These are phyloP conservation scores for Mortierella polycephala DNA, from an alignment of 371 early-diverging fungal species.

Conservation along the genomic window DNA sequence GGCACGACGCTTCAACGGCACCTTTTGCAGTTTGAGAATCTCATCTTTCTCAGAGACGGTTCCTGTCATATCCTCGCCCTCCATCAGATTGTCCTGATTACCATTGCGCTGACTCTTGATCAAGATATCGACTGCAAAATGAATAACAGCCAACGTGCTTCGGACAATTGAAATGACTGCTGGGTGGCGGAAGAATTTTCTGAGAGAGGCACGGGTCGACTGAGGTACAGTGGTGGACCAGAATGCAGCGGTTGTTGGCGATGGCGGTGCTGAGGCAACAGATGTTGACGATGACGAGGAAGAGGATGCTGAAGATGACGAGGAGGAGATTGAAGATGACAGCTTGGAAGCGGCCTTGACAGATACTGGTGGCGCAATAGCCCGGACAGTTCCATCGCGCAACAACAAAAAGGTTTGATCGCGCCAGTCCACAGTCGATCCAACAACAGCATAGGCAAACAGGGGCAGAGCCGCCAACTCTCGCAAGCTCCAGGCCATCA, in stretches of 20 bases:
- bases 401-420: constrained; percentile 68
- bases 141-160: constrained; percentile 44
- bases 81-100: constrained; percentile 23
- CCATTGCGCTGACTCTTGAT: constrained; percentile 57
- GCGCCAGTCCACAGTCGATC: constrained; percentile 89
- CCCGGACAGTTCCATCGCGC: constrained; percentile 68
- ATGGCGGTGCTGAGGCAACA: constrained; percentile 18
- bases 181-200: constrained; percentile 51
- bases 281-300: constrained; percentile 18
- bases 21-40: constrained; percentile 24
- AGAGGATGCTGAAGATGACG: constrained; percentile 1
- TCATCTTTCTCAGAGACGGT: constrained; percentile 21
- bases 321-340: constrained; percentile 2
- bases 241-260: constrained; percentile 38
- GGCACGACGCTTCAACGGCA: constrained; percentile 22
- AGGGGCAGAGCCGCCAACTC: constrained; percentile 88
- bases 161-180: constrained; percentile 42
- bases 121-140: constrained; percentile 53
- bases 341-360: constrained; percentile 22
- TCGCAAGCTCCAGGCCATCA: constrained; percentile 77
- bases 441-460: constrained; percentile 82
- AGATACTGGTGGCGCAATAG: constrained; percentile 13
- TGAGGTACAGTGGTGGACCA: constrained; percentile 50
- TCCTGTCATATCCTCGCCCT: constrained; percentile 1
- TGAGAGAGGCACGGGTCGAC: constrained; percentile 45